A percentile compares a stretch with the other conserved stretches of the same genome.
These are phyloP conservation scores for Boletus sp. DNA, from an alignment of 768 basidiomycete species.

Conservation along the genomic window DNA sequence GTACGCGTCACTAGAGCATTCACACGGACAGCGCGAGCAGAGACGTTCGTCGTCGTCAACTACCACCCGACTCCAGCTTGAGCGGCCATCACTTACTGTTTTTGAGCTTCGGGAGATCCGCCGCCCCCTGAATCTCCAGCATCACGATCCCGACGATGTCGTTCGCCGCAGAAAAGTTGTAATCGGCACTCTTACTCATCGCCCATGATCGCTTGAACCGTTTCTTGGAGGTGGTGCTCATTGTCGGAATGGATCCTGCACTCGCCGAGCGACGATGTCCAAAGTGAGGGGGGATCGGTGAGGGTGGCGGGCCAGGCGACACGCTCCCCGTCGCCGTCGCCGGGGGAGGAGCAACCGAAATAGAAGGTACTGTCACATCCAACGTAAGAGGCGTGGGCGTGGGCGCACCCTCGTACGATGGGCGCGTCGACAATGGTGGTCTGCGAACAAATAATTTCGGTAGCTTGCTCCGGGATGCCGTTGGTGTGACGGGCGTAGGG, in stretches of 20 bases:
- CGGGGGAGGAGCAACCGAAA: constrained; percentile 14
- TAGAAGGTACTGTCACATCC: constrained; percentile 7
- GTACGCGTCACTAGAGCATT: constrained; percentile 67
- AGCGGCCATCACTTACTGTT: constrained; percentile 61
- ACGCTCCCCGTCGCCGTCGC: constrained; percentile 7
- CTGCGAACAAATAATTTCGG: constrained; percentile 37
- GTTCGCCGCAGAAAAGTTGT: constrained; percentile 63
- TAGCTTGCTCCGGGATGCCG: constrained; percentile 26
- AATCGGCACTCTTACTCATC: constrained; percentile 38
- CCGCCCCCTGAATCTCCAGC: constrained; percentile 83
- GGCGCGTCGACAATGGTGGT: constrained; percentile 28
- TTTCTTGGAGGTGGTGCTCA: constrained; percentile 26
- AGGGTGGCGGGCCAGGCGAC: constrained; percentile 17
- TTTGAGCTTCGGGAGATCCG: constrained; percentile 78
- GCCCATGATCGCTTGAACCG: constrained; percentile 41
- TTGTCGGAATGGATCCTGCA: constrained; percentile 26
- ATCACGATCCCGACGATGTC: constrained; percentile 94
- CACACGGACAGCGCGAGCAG: neutral
- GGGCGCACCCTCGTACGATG: constrained; percentile 27
- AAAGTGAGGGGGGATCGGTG: constrained; percentile 20
- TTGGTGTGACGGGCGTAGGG: constrained; percentile 27
- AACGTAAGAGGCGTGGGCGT: neutral
- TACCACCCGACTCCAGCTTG: neutral
- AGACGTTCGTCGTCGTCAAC: neutral
- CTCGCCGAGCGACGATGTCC: constrained; percentile 32